phyloP scores from a whole-genome alignment of 805 yeast species.

The Jamesozyma spencerorum region DNA sequence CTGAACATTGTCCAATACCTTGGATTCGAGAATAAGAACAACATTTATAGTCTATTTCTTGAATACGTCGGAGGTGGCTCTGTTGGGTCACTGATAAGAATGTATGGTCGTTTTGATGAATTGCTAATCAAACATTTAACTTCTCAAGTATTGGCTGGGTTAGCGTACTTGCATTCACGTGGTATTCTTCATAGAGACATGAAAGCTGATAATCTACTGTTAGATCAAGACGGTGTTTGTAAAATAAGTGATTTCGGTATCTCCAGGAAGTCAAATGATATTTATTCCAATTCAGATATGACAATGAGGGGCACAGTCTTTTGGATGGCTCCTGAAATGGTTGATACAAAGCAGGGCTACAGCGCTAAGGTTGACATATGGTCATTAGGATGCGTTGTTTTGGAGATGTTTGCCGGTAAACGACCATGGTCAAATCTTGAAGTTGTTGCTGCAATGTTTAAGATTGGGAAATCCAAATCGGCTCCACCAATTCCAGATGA shows the following conservation, averaged over 20 bases:
- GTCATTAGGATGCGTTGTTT: slow-evolving; percentile 94
- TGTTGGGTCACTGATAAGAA: slow-evolving; percentile 73
- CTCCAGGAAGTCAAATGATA: slow-evolving; percentile 74
- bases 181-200: slow-evolving; percentile 90
- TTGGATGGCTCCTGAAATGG: slow-evolving; percentile 99
- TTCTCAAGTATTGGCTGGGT: slow-evolving; percentile 70
- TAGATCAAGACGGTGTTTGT: slow-evolving; percentile 88
- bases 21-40: slow-evolving; percentile 74
- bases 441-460: slow-evolving; percentile 88
- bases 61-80: slow-evolving; percentile 99
- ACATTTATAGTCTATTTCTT: slow-evolving; percentile 73
- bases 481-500: slow-evolving; percentile 98
- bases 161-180: slow-evolving; percentile 76
- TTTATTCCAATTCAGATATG: slow-evolving; percentile 89
- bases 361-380: slow-evolving; percentile 97
- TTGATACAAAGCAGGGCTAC: slow-evolving; percentile 86
- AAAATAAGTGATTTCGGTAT: slow-evolving; percentile 96
- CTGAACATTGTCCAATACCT: slow-evolving; percentile 89
- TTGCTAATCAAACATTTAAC: slow-evolving; percentile 62
- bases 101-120: slow-evolving; percentile 81
- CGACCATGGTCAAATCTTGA: slow-evolving; percentile 97
- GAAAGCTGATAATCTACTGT: slow-evolving; percentile 86
- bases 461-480: slow-evolving; percentile 71
- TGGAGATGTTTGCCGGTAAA: slow-evolving; percentile 96
- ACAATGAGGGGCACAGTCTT: slow-evolving; percentile 98